phyloP scores from a whole-genome alignment of 352 stramenopile species.

The Blastocystis hominis region DNA sequence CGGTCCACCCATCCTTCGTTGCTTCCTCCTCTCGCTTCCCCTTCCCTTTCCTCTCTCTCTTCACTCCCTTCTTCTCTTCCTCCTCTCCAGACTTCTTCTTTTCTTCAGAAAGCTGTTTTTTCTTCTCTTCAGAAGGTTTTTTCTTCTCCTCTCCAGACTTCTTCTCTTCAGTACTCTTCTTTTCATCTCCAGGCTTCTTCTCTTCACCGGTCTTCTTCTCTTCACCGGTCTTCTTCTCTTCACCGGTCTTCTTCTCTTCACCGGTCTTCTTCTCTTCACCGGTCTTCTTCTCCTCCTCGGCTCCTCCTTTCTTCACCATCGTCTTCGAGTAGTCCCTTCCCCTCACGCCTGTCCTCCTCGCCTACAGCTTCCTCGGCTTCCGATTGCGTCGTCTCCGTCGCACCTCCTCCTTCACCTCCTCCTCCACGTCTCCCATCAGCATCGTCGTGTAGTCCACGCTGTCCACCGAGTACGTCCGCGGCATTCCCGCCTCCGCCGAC shows the following conservation, averaged over 20 bases:
- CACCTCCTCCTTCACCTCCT: slow-evolving; percentile 52
- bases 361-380: slow-evolving; percentile 13
- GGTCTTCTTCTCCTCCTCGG: not conserved
- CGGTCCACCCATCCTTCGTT: not conserved
- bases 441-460: slow-evolving; percentile 53
- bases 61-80: not conserved
- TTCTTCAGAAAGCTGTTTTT: not conserved
- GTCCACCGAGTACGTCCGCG: slow-evolving; percentile 39
- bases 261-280: not conserved
- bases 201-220: not conserved
- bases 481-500: not conserved
- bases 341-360: not conserved
- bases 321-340: slow-evolving; percentile 14
- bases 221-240: not conserved
- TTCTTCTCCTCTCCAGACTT: not conserved
- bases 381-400: not conserved
- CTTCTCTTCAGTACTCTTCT: not conserved
- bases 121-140: not conserved
- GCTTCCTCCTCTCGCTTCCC: not conserved
- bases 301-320: not conserved
- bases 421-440: slow-evolving; percentile 32
- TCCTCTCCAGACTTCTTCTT: not conserved
- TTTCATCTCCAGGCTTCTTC: not conserved
- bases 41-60: not conserved
- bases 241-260: not conserved